Evolutionary conservation across 495 filamentous ascomycete species (phyloP), one percentile per base, ranked within the genome.

Genomic region (Aspergillus bridgeri): DNA sequence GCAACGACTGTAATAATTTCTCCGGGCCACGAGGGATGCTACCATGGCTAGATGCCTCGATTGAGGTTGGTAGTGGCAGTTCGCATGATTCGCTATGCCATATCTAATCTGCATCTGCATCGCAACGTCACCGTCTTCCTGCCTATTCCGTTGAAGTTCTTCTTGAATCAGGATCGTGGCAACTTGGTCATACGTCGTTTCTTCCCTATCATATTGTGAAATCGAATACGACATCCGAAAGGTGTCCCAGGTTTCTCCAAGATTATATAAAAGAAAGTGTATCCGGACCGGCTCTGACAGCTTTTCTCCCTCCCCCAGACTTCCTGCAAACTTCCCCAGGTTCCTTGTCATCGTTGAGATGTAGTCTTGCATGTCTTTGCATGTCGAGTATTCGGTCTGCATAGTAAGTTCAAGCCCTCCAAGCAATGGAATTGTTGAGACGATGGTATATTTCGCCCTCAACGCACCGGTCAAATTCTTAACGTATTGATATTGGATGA

Each of bases 61-160:
- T 38, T 15, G 33, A 38, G n/a, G 6, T 50, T n/a, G 3, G 1
- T 17, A 44, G 27, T 48, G 11, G 17, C 42, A 38, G 13, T 13
- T 15, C 17, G 33, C 33, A 9, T 38, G 9, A 38, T n/a, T 19
- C 7, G 13, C 27, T 25, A 58, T 25, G 46, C 51, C 11, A 27
- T 7, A 29, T 7, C 49, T 9, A 74, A 68, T 63, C 72, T 70
- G 5, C 75, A 76, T 4, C 70, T 77, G 5, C 79, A 81, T 58
- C 79, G 80, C 63, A 74, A 77, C 61, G 80, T 62, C 65, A 79
- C 76, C 48, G 65, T 76, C 52, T 67, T 69, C n/a, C 66, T 79
- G n/a, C n/a, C n/a, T n/a, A n/a, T n/a, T n/a, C n/a, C n/a, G n/a
- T n/a, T n/a, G n/a, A n/a, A 27, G 25, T 27, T 45, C 42, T 45